phyloP scores from a whole-genome alignment of 192 early-diverging fungal species.

The Linnemannia elongata region DNA sequence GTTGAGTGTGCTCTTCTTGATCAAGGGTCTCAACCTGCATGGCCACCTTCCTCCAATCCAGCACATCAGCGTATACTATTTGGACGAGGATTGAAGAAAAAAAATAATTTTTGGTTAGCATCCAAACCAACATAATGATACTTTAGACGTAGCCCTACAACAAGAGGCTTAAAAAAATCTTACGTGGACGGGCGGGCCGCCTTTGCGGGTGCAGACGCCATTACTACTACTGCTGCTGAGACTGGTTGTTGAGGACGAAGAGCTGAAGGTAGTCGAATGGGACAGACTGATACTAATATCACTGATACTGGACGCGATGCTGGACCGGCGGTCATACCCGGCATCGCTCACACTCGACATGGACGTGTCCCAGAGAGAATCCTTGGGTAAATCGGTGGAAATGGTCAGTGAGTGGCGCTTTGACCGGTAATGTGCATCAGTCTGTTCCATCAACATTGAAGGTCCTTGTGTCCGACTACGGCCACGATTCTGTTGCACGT shows the following conservation, averaged over 20 bases:
- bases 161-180: not conserved
- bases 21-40: slow-evolving; percentile 18
- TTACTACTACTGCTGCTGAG: not conserved
- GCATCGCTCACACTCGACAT: slow-evolving; percentile 27
- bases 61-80: slow-evolving; percentile 38
- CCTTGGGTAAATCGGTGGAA: not conserved
- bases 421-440: not conserved
- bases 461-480: not conserved
- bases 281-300: slow-evolving; percentile 16
- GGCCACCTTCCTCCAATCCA: slow-evolving; percentile 37
- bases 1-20: slow-evolving; percentile 11
- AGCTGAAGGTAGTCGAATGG: not conserved
- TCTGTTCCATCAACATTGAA: no score
- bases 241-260: not conserved
- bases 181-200: slow-evolving; percentile 28
- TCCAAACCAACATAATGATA: not conserved
- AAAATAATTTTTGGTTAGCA: no score
- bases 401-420: slow-evolving; percentile 8
- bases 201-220: slow-evolving; percentile 1
- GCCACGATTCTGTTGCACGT: not conserved
- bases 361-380: slow-evolving; percentile 12
- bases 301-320: slow-evolving; percentile 19
- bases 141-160: not conserved
- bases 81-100: no score
- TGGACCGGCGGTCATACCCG: slow-evolving; percentile 9